These are phyloP conservation scores for Pleurotus djamor DNA, from an alignment of 768 basidiomycete genomes.

Conservation along the genomic window DNA sequence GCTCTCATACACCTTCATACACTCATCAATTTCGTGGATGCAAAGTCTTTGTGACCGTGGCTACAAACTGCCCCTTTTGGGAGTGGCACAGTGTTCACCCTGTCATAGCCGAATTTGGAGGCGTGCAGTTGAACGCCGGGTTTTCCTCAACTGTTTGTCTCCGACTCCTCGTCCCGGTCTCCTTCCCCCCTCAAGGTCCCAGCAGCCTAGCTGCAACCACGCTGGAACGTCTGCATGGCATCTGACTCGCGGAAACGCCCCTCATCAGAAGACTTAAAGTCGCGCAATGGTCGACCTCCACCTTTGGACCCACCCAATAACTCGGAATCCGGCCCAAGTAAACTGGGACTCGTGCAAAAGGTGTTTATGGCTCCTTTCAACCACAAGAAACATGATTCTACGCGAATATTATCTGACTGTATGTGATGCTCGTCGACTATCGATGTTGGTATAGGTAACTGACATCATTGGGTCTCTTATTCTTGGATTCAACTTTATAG, in stretches of 20 bases:
- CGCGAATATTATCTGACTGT: constrained; percentile 76
- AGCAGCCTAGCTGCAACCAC: not conserved
- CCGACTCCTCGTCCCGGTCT: not conserved
- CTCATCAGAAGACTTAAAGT: constrained; percentile 21
- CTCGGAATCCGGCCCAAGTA: constrained; percentile 37
- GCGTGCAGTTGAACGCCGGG: not conserved
- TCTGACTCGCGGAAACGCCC: constrained; percentile 30
- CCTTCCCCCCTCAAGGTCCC: not conserved
- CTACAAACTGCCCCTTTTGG: not conserved
- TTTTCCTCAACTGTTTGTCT: not conserved
- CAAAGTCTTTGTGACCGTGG: not conserved
- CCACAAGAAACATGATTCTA: constrained; percentile 66
- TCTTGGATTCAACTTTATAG: constrained; percentile 28
- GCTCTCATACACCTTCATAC: no score
- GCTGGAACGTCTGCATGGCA: constrained; percentile 26
- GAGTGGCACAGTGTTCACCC: not conserved
- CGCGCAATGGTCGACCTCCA: constrained; percentile 33
- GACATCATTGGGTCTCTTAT: not conserved
- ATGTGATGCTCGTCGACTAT: constrained; percentile 23
- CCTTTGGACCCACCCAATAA: constrained; percentile 31
- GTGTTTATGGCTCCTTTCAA: constrained; percentile 72
- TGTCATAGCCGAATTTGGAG: not conserved
- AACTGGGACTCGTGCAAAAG: constrained; percentile 64
- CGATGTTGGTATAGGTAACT: not conserved
- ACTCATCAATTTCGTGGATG: no score